Evolutionary conservation across 2,329 filamentous ascomycete species (phyloP), one percentile per base, ranked within the genome.

Genomic region (Curvularia hawaiiensis): DNA sequence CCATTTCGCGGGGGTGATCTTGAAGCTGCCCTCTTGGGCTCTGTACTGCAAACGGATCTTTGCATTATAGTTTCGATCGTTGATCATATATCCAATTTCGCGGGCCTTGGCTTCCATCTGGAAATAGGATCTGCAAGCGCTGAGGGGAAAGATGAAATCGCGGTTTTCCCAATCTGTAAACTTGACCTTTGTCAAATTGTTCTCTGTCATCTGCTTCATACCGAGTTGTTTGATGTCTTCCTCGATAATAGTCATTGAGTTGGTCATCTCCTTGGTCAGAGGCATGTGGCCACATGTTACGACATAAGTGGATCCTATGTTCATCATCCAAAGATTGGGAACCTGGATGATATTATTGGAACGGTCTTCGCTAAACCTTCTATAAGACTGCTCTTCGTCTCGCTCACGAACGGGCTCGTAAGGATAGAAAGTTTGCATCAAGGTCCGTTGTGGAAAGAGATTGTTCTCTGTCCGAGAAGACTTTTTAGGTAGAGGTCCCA

Each of bases 401-500:
- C 71, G 52, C 18, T 73, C 71, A 40, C 59, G 59, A 3, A 74
- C 68, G 8, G 68, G 62, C 52, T 75, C 69, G 28, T 70, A 70
- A 0, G 69, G 70, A 52, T 75, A 75, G 31, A 69, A 70, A 0
- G 71, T 59, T 54, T 74, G 67, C 65, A 75, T 73, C 8, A 75
- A 47, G 7, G 67, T 74, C 6, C 67, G 58, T 26, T 66, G 38
- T 9, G 67, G 59, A 52, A 68, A 66, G 4, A 66, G 47, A 4
- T 54, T 59, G 10, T 66, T 60, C 1, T 11, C 53, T 9, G 54
- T 33, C 8, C 41, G 44, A 24, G 40, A 8, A 16, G 48, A 20
- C 3, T 38, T 44, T n/a, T 44, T 52, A 4, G 52, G 59, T 4
- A 54, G 56, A 10, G 54, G 45, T 16, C 63, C 61, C 3, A 72